These are phyloP conservation scores for Buddleja alternifolia DNA, from an alignment of 257 asterid species.

Conservation along the genomic window DNA sequence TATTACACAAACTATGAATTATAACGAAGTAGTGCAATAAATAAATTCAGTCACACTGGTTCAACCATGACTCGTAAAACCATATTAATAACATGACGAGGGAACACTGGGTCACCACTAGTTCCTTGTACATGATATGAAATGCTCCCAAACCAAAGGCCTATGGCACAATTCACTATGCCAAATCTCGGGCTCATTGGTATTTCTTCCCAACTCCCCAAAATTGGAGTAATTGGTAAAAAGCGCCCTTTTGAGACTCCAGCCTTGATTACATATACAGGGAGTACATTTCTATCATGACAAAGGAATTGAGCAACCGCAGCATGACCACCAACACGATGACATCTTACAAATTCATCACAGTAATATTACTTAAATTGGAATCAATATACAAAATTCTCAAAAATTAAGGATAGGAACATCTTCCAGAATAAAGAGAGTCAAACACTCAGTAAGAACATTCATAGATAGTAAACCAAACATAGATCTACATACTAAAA, in stretches of 20 bases:
- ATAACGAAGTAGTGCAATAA: background rate
- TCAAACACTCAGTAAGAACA: background rate
- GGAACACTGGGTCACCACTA: conserved; percentile 19
- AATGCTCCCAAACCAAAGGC: conserved; percentile 91
- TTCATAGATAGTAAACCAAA: too few species aligned
- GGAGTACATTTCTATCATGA: conserved; percentile 54
- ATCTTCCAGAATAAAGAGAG: background rate
- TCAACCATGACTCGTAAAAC: background rate
- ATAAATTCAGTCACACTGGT: background rate
- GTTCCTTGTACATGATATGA: conserved; percentile 40
- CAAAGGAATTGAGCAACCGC: conserved; percentile 27
- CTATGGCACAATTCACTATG: conserved; percentile 65
- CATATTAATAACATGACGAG: too few species aligned
- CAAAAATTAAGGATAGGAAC: background rate
- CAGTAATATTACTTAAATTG: background rate
- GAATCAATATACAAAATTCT: too few species aligned
- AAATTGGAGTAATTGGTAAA: conserved; percentile 29
- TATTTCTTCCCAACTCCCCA: conserved; percentile 57
- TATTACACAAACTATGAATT: background rate
- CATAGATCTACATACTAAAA: conserved; percentile 1
- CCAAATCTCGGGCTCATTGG: conserved; percentile 87
- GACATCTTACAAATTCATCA: background rate
- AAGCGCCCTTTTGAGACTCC: conserved; percentile 83
- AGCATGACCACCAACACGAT: conserved; percentile 22
- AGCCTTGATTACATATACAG: conserved; percentile 73